phyloP scores from a whole-genome alignment of 1,284 basidiomycete species.

The Puccinia horiana region DNA sequence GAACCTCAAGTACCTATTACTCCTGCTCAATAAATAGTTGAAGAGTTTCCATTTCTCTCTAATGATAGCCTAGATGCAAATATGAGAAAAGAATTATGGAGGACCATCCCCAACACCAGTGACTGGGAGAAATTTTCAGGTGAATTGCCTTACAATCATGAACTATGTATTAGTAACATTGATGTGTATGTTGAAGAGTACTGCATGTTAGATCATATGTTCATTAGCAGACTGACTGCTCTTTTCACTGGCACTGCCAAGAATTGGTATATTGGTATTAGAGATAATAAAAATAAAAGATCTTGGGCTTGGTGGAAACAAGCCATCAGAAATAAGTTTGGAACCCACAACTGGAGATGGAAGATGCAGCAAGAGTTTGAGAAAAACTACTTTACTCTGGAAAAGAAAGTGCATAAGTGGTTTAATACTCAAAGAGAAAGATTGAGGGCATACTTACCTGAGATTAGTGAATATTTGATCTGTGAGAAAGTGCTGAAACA shows the following conservation, averaged over 20 bases:
- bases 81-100: background rate
- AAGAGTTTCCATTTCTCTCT: too few species aligned
- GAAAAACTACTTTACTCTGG: background rate
- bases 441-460: too few species aligned
- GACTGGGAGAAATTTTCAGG: slow-evolving; percentile 7
- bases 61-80: too few species aligned
- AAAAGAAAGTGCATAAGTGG: background rate
- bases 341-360: background rate
- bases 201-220: background rate
- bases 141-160: background rate
- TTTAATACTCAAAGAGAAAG: too few species aligned
- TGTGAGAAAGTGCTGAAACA: background rate
- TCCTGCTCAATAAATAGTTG: too few species aligned
- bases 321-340: background rate
- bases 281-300: too few species aligned
- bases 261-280: too few species aligned
- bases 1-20: too few species aligned
- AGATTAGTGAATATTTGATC: background rate
- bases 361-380: background rate
- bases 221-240: background rate
- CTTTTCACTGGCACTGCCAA: background rate
- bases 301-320: too few species aligned
- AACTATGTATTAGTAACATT: background rate
- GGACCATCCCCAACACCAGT: background rate
- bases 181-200: background rate